Percentiles rank a stretch among this genome's conserved stretches.
Evolutionary conservation across 2,329 filamentous ascomycete species (phyloP).

Genomic region (Aspergillus jensenii): DNA sequence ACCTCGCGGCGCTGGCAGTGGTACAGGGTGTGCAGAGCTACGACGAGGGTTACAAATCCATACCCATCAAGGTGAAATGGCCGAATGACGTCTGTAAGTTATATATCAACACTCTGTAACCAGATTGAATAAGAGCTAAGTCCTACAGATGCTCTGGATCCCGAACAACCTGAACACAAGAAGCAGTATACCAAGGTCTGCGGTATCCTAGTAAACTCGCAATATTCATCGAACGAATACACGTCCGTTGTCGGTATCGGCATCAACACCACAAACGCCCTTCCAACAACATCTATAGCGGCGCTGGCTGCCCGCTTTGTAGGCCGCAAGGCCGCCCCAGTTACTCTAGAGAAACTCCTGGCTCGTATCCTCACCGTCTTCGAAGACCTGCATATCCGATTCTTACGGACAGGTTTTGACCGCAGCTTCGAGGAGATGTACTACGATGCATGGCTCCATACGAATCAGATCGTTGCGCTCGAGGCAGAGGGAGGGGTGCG

Average conservation of each 20-base stretch:
- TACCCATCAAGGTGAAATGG: constrained; percentile 92
- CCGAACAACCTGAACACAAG: constrained; percentile 46
- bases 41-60: constrained; percentile 67
- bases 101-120: background rate
- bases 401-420: constrained; percentile 74
- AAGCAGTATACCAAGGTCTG: constrained; percentile 79
- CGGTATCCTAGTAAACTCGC: constrained; percentile 87
- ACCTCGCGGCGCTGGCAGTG: constrained; percentile 83
- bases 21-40: constrained; percentile 81
- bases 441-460: constrained; percentile 84
- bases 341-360: constrained; percentile 76
- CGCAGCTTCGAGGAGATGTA: constrained; percentile 71
- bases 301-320: constrained; percentile 59
- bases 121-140: background rate
- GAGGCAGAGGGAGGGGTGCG: constrained; percentile 75
- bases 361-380: constrained; percentile 77
- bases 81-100: constrained; percentile 85
- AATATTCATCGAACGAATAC: constrained; percentile 74
- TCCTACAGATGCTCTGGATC: constrained; percentile 63
- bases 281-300: constrained; percentile 84
- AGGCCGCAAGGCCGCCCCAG: constrained; percentile 47
- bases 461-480: constrained; percentile 69
- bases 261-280: constrained; percentile 78
- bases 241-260: constrained; percentile 85
- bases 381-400: constrained; percentile 73